phyloP scores from a whole-genome alignment of 2,329 filamentous ascomycete species.

The Plenodomus biglobosus region DNA sequence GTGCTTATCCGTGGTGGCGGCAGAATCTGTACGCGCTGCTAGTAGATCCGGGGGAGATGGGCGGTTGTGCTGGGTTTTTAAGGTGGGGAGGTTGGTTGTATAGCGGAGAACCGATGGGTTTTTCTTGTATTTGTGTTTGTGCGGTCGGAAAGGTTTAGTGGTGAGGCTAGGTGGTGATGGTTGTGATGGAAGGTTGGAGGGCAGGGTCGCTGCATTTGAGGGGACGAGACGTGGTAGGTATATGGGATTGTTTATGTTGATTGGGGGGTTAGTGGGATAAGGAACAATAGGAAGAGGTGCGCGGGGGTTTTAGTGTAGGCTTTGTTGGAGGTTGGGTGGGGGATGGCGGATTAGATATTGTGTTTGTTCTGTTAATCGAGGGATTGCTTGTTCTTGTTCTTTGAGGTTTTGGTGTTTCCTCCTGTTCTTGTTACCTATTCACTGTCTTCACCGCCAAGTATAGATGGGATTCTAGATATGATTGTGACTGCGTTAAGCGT shows the following conservation, averaged over 20 bases:
- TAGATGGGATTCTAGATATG: too few species aligned
- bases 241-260: neutral
- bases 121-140: neutral
- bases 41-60: too few species aligned
- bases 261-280: neutral
- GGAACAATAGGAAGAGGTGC: neutral
- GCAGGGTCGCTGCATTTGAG: neutral
- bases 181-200: neutral
- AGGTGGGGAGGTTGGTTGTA: too few species aligned
- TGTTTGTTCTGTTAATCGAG: neutral
- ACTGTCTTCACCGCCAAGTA: too few species aligned
- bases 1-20: too few species aligned
- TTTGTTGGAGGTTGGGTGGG: neutral
- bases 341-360: neutral
- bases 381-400: too few species aligned
- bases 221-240: neutral
- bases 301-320: neutral
- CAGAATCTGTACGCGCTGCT: too few species aligned
- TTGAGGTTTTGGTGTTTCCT: too few species aligned
- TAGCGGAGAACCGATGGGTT: neutral
- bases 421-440: too few species aligned
- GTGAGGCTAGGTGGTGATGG: neutral
- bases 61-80: neutral
- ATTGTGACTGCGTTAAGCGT: too few species aligned
- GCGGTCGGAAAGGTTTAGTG: neutral